phyloP scores from a whole-genome alignment of 2,329 filamentous ascomycete species.

The Arthrinium puccinioides region DNA sequence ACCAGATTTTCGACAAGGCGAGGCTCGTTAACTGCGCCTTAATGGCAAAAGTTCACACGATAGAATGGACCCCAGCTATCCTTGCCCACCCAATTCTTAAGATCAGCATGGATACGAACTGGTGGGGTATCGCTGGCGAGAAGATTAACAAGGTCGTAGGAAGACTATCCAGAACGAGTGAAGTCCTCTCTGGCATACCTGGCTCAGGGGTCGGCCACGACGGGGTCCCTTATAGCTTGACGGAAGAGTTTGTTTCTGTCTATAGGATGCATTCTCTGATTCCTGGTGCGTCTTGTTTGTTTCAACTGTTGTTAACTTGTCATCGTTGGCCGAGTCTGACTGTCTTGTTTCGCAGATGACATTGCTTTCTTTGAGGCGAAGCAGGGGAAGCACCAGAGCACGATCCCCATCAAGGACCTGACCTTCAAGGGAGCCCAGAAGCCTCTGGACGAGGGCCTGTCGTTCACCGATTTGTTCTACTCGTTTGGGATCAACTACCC shows the following conservation, averaged over 20 bases:
- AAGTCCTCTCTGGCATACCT: slow-evolving; percentile 24
- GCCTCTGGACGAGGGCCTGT: slow-evolving; percentile 20
- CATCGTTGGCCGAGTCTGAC: not conserved
- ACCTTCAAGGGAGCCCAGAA: slow-evolving; percentile 25
- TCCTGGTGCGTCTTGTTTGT: slow-evolving; percentile 10
- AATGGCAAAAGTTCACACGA: slow-evolving; percentile 42
- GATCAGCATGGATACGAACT: slow-evolving; percentile 36
- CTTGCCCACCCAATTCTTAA: slow-evolving; percentile 34
- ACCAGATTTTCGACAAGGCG: slow-evolving; percentile 36
- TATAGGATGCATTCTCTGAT: slow-evolving; percentile 35
- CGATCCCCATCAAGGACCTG: slow-evolving; percentile 21
- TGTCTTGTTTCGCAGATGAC: slow-evolving; percentile 7
- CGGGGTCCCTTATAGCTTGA: slow-evolving; percentile 31
- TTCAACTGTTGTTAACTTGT: not conserved
- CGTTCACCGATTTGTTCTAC: slow-evolving; percentile 32
- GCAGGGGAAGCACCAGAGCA: slow-evolving; percentile 15
- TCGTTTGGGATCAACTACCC: slow-evolving; percentile 40
- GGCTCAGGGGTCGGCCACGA: slow-evolving; percentile 23
- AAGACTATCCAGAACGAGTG: slow-evolving; percentile 29
- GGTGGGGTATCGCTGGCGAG: slow-evolving; percentile 36
- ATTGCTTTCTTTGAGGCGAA: slow-evolving; percentile 18
- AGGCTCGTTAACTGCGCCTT: slow-evolving; percentile 35
- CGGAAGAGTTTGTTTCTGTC: slow-evolving; percentile 36
- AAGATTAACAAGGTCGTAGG: slow-evolving; percentile 31
- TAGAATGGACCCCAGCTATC: slow-evolving; percentile 42